Evolutionary conservation across 495 filamentous ascomycete genomes (phyloP).

Genomic region (Paragyromitra xinjiangensis): DNA sequence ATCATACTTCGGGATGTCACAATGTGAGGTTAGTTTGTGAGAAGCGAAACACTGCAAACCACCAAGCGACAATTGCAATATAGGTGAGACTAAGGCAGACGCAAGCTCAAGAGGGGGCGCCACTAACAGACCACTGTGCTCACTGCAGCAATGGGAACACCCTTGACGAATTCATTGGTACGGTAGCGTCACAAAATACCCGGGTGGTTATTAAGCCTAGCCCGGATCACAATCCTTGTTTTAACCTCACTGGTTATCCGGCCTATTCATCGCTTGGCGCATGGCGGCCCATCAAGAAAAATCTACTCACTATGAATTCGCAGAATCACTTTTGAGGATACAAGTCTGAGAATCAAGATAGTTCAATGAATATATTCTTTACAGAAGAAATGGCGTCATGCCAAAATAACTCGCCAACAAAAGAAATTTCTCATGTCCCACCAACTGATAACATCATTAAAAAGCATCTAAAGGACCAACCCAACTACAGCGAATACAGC

Average conservation of each 20-base stretch:
- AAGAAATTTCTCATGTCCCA: not conserved
- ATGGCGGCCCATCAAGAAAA: not conserved
- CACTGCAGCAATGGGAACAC: too few relatives aligned
- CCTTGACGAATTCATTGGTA: too few relatives aligned
- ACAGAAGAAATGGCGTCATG: not conserved
- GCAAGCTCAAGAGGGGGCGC: too few relatives aligned
- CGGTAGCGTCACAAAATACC: not conserved
- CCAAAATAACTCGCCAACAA: not conserved
- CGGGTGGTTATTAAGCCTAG: not conserved
- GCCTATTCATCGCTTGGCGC: not conserved
- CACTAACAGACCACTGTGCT: too few relatives aligned
- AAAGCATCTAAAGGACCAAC: slow-evolving; percentile 7
- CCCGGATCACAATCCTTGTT: not conserved
- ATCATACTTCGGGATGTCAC: too few relatives aligned
- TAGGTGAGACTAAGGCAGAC: too few relatives aligned
- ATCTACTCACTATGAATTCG: not conserved
- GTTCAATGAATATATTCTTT: too few relatives aligned
- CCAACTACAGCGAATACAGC: slow-evolving; percentile 12
- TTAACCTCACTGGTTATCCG: not conserved
- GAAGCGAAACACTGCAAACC: too few relatives aligned
- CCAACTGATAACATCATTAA: not conserved
- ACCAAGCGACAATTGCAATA: too few relatives aligned
- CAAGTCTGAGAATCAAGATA: not conserved
- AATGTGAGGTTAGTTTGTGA: too few relatives aligned
- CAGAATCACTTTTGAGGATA: not conserved